phyloP scores from a whole-genome alignment of 1,284 basidiomycete genomes.

The Cryptococcus sp. region DNA sequence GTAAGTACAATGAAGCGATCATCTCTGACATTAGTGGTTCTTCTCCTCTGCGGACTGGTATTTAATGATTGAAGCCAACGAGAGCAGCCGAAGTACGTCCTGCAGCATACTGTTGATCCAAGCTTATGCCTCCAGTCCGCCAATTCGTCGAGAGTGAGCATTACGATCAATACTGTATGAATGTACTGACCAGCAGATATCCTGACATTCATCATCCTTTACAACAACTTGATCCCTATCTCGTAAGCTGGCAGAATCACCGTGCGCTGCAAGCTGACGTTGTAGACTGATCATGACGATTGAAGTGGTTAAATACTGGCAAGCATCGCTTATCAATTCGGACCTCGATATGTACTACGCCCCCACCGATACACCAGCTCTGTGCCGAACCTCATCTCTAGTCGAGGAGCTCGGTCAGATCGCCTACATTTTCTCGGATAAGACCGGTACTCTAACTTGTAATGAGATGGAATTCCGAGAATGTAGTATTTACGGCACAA shows the following conservation, averaged over 20 bases:
- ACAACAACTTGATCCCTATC: constrained; percentile 99
- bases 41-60: constrained; percentile 81
- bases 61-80: constrained; percentile 51
- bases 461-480: constrained; percentile 99
- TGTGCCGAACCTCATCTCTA: constrained; percentile 93
- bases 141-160: constrained; percentile 72
- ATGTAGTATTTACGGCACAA: constrained; percentile 81
- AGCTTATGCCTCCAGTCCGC: no score
- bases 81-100: no score
- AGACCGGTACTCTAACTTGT: constrained; percentile 93
- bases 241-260: constrained; percentile 52
- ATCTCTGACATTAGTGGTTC: constrained; percentile 63
- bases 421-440: constrained; percentile 92
- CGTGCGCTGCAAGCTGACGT: neutral
- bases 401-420: constrained; percentile 99
- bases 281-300: constrained; percentile 87
- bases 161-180: constrained; percentile 4
- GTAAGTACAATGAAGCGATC: no score
- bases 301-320: constrained; percentile 98
- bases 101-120: no score
- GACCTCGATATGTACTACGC: constrained; percentile 96
- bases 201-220: constrained; percentile 95
- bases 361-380: constrained; percentile 88
- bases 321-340: constrained; percentile 93
- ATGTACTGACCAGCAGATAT: constrained; percentile 62